Evolutionary conservation across 768 basidiomycete species (phyloP), one percentile per base, ranked within the genome.

Genomic region (Russula brevipes): DNA sequence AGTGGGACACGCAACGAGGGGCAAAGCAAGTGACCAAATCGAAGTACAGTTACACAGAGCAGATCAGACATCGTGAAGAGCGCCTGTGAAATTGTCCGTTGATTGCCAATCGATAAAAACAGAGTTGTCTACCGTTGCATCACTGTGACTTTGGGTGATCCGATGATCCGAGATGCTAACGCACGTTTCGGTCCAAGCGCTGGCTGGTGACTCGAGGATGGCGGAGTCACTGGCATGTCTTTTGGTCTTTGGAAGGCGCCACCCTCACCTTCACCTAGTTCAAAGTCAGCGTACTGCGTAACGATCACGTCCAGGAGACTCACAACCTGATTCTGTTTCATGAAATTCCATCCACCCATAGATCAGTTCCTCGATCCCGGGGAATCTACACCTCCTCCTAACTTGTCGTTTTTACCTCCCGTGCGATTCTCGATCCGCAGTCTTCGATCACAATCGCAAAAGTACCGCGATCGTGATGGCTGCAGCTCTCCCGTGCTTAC

Each of bases 371-470:
- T 33, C 33, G 14, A 50, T 24, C 24, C 24, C 24, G 24, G 24
- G 24, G 1, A 24, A 24, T 24, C 24, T 24, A 24, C 24, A 1
- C 24, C 24, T 24, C 24, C 24, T 24, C 24, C 24, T 24, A 24
- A 24, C 24, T 24, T 24, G 24, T 24, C 24, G 24, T 24, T 24
- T 14, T 50, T 31, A 17, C 73, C 35, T 66, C 67, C 33, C 70
- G 50, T 4, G 70, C 69, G 24, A 54, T 46, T 66, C 54, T 77
- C 69, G 70, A 74, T 31, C 80, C 64, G 62, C 75, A 70, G 68
- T 77, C 72, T 70, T 72, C 47, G 69, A 83, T 66, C 84, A 82
- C 88, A 52, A 83, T 75, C 56, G 67, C 70, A 64, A 86, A 82
- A 0, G 82, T 80, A 24, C 24, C 24, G 24, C 24, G 24, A 24